These are phyloP conservation scores for Phalaenopsis hybrid DNA, from an alignment of 116 monocot genomes.

Conservation along the genomic window DNA sequence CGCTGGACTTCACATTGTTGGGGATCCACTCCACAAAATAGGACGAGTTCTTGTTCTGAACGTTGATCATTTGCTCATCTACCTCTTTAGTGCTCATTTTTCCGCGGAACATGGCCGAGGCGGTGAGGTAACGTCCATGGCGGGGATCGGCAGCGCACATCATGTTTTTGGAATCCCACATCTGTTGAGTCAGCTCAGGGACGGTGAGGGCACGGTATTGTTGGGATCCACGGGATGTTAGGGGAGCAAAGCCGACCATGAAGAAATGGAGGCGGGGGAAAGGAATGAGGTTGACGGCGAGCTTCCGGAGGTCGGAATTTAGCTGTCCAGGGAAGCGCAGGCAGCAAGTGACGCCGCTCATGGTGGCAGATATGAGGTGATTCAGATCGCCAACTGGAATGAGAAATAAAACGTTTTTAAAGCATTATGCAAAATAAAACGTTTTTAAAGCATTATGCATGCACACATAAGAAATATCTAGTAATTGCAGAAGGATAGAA, in stretches of 20 bases:
- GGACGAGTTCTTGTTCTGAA: conserved; percentile 63
- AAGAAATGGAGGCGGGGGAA: conserved; percentile 73
- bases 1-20: conserved; percentile 62
- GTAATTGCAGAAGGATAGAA: too few relatives aligned
- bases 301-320: conserved; percentile 62
- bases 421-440: not conserved
- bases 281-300: conserved; percentile 60
- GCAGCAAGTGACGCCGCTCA: conserved; percentile 64
- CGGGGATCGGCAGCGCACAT: conserved; percentile 43
- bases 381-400: conserved; percentile 52
- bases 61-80: conserved; percentile 60
- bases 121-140: conserved; percentile 39
- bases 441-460: too few relatives aligned
- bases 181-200: conserved; percentile 24
- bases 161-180: conserved; percentile 57
- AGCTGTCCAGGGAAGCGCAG: conserved; percentile 62
- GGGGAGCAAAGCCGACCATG: conserved; percentile 66
- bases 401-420: not conserved
- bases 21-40: conserved; percentile 73
- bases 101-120: conserved; percentile 51
- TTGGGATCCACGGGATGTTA: conserved; percentile 53
- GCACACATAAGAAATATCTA: too few relatives aligned
- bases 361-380: conserved; percentile 58
- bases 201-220: conserved; percentile 35
- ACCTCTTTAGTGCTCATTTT: conserved; percentile 59